Evolutionary conservation across 805 yeast species (phyloP).

Genomic region (Suhomyces vadensis): DNA sequence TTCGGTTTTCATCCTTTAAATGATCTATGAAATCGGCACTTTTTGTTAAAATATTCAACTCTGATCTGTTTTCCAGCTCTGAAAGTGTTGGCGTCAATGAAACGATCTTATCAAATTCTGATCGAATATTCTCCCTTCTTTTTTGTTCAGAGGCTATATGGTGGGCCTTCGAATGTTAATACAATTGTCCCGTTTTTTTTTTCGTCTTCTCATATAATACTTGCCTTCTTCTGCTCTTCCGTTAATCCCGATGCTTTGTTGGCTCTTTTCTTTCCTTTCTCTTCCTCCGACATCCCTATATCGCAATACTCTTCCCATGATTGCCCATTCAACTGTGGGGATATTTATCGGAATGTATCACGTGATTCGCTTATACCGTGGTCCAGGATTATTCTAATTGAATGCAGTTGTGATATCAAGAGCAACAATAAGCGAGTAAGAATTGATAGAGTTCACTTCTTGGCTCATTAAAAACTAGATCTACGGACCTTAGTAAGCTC

Average conservation of each 20-base stretch:
- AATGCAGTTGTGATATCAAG: too few relatives aligned
- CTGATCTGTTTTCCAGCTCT: constrained; percentile 75
- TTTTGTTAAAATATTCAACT: constrained; percentile 69
- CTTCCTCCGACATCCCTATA: constrained; percentile 9
- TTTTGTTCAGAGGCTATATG: constrained; percentile 87
- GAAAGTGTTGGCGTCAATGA: constrained; percentile 71
- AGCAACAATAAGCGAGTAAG: too few relatives aligned
- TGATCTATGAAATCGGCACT: constrained; percentile 55
- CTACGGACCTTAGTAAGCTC: too few relatives aligned
- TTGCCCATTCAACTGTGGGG: constrained; percentile 7
- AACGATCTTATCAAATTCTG: constrained; percentile 77
- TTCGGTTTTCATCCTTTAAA: constrained; percentile 50
- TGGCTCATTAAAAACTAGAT: too few relatives aligned
- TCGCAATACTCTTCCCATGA: too few relatives aligned
- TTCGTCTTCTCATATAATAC: constrained; percentile 9
- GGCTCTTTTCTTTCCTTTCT: constrained; percentile 16
- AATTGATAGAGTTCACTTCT: too few relatives aligned
- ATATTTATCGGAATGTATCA: not conserved
- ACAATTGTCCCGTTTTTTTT: not conserved
- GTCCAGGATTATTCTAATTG: too few relatives aligned
- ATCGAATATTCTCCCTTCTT: constrained; percentile 80
- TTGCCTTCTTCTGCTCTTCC: constrained; percentile 39
- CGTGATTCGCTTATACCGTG: too few relatives aligned
- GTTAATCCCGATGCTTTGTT: constrained; percentile 31
- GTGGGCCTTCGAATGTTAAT: constrained; percentile 49